phyloP scores from a whole-genome alignment of 495 filamentous ascomycete species.

The Penicillium psychrofluorescens region DNA sequence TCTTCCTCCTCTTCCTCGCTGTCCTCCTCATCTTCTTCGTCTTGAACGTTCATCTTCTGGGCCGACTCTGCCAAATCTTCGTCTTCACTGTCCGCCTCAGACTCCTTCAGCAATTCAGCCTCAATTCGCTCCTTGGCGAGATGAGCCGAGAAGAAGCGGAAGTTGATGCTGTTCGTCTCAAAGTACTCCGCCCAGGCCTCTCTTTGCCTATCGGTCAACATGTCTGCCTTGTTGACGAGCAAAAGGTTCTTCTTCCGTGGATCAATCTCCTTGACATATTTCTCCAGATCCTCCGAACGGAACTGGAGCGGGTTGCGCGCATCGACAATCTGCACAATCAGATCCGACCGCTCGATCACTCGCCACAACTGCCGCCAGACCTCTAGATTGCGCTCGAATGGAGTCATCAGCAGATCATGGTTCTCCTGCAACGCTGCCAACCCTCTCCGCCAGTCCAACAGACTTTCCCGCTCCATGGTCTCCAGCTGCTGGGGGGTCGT shows the following conservation, averaged over 20 bases:
- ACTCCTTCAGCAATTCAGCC: slow-evolving; percentile 43
- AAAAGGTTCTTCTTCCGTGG: slow-evolving; percentile 83
- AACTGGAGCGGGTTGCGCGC: slow-evolving; percentile 92
- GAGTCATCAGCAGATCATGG: slow-evolving; percentile 93
- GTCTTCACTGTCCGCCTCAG: slow-evolving; percentile 42
- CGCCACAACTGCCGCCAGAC: slow-evolving; percentile 98
- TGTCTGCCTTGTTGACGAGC: slow-evolving; percentile 97
- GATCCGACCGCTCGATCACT: slow-evolving; percentile 93
- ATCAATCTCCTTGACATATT: slow-evolving; percentile 89
- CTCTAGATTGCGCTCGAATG: slow-evolving; percentile 95
- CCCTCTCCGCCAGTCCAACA: slow-evolving; percentile 84
- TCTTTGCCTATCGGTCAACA: slow-evolving; percentile 89
- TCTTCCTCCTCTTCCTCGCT: slow-evolving; percentile 26
- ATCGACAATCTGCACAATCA: slow-evolving; percentile 98
- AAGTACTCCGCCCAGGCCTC: slow-evolving; percentile 86
- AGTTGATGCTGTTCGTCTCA: slow-evolving; percentile 70
- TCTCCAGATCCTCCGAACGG: slow-evolving; percentile 86
- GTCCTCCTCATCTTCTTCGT: slow-evolving; percentile 31
- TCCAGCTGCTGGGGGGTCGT: slow-evolving; percentile 83
- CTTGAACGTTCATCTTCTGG: slow-evolving; percentile 31
- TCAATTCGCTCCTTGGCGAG: slow-evolving; percentile 86
- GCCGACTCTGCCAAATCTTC: slow-evolving; percentile 32
- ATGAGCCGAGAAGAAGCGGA: slow-evolving; percentile 91
- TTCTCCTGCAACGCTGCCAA: slow-evolving; percentile 88
- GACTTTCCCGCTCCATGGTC: slow-evolving; percentile 65